Evolutionary conservation across 345 rosid species (phyloP), one percentile per base, ranked within the genome.

Genomic region (Syzygium jambos): DNA sequence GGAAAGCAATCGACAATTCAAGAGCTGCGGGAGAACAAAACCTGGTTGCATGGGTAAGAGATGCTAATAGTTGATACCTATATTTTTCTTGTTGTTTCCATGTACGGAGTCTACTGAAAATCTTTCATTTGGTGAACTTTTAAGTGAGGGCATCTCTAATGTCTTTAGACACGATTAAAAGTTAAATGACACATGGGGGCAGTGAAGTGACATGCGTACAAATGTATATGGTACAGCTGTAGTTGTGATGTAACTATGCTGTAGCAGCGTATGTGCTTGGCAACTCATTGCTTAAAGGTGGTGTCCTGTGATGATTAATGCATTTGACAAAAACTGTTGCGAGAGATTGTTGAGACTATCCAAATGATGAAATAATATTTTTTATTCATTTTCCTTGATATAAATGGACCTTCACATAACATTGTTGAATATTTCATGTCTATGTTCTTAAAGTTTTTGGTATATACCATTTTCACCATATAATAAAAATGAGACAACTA

Each of bases 11-110:
- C 19, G 98, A 96, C 91, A 89, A 57, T 87, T 93, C 96, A 52
- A 94, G 92, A 89, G 91, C 94, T 77, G 90, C 91, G 0, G 98
- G 95, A 84, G 99, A 96, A 90, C 97, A 95, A 90, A 95, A 94
- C 91, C 91, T 96, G 29, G 98, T 96, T 52, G 96, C 98, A 56
- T 95, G 98, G 99, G 99, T 96, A 92, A 92, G 94, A 57, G 80
- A 85, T 55, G 34, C 49, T 63, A 61, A 56, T 30, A 19, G 34
- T 73, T 34, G 25, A 34, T 21, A 19, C 6, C 25, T 61, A 29
- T 78, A 51, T 59, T 41, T 61, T 51, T 21, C 78, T 23, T n/a
- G 16, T 13, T 73, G 80, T 73, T 73, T 41, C 49, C 80, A 34
- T 34, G 49, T 73, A 34, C 34, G 13, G 46, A 73, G 49, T 73